Evolutionary conservation across 148 eudicot genomes (phyloP).

Genomic region (Amaranthus hypochondriacus): DNA sequence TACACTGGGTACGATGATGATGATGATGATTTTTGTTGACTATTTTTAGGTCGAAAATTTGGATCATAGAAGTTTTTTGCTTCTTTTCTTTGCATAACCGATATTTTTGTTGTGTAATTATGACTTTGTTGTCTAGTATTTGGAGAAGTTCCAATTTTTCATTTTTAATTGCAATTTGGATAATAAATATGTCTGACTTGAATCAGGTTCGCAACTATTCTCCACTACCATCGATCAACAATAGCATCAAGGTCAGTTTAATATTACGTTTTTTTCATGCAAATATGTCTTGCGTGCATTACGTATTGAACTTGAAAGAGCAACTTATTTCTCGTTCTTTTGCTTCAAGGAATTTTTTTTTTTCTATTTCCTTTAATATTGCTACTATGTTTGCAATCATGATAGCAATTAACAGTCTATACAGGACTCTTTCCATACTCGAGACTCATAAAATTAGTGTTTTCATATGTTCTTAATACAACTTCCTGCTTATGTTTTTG

Average conservation of each 20-base stretch:
- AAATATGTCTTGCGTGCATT: background rate
- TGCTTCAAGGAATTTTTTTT: background rate
- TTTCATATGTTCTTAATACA: background rate
- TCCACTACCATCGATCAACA: constrained; percentile 77
- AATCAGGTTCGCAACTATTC: constrained; percentile 78
- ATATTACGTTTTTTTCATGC: background rate
- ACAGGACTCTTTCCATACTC: background rate
- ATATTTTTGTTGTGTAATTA: no score
- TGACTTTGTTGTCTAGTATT: no score
- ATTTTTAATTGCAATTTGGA: background rate
- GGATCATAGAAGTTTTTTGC: no score
- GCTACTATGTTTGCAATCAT: background rate
- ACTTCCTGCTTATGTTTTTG: background rate
- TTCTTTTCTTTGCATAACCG: no score
- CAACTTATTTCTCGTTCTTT: background rate
- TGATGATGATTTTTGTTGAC: no score
- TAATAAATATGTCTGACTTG: constrained; percentile 16
- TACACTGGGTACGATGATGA: no score
- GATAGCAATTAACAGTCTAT: background rate
- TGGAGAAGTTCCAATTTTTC: no score
- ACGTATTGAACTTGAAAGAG: background rate
- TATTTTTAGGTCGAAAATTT: no score
- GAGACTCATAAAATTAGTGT: background rate
- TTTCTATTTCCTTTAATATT: background rate
- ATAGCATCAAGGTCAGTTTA: constrained; percentile 74